These are phyloP conservation scores for Linaria vulgaris DNA, from an alignment of 257 asterid species.

Conservation along the genomic window DNA sequence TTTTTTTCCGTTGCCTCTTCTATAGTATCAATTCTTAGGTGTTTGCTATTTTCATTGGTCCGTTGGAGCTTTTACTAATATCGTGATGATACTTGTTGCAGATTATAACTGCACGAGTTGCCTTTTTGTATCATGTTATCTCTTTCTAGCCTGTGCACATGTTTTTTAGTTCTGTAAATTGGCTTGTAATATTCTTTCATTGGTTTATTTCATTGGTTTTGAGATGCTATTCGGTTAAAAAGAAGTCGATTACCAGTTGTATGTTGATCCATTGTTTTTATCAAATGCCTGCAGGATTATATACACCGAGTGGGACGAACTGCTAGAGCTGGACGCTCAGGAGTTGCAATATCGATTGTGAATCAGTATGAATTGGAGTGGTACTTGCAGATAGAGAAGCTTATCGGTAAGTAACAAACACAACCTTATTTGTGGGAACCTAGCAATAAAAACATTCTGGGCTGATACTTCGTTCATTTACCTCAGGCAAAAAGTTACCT, in stretches of 20 bases:
- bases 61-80: background rate
- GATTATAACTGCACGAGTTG: slow-evolving; percentile 2
- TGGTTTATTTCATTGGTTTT: too few relatives aligned
- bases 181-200: background rate
- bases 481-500: slow-evolving; percentile 70
- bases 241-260: background rate
- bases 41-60: background rate
- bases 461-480: slow-evolving; percentile 20
- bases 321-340: slow-evolving; percentile 96
- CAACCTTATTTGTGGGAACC: slow-evolving; percentile 4
- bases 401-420: slow-evolving; percentile 50
- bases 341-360: slow-evolving; percentile 75
- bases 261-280: slow-evolving; percentile 3
- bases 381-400: slow-evolving; percentile 83
- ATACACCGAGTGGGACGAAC: slow-evolving; percentile 99
- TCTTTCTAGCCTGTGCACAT: background rate
- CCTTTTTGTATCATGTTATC: background rate
- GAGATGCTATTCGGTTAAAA: background rate
- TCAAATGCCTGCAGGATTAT: slow-evolving; percentile 63
- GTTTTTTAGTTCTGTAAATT: background rate
- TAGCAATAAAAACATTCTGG: background rate
- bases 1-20: background rate
- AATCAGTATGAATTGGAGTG: slow-evolving; percentile 91
- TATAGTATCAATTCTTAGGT: background rate
- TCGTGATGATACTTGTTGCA: background rate